phyloP scores from a whole-genome alignment of 257 asterid genomes.

The Cordia subcordata region DNA sequence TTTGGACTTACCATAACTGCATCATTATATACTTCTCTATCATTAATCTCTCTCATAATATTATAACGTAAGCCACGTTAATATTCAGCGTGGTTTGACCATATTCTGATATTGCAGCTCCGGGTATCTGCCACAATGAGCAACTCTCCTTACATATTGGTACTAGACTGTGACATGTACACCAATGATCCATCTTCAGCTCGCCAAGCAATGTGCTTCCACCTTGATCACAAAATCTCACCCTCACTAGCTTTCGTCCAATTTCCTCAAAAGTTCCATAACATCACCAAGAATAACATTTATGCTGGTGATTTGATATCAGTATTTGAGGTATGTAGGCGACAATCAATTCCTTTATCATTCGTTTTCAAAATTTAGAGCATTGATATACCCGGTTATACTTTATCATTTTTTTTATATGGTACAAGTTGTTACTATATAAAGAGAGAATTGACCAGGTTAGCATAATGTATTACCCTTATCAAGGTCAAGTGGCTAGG shows the following conservation, averaged over 20 bases:
- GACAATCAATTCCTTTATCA: neutral
- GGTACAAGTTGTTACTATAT: too few relatives aligned
- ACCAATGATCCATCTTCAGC: constrained; percentile 44
- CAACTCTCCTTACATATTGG: constrained; percentile 63
- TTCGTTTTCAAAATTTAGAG: too few relatives aligned
- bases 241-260: constrained; percentile 52
- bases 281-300: constrained; percentile 44
- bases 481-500: constrained; percentile 46
- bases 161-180: constrained; percentile 51
- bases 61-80: too few relatives aligned
- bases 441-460: too few relatives aligned
- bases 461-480: neutral
- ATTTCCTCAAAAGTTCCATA: constrained; percentile 61
- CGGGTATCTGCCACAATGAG: constrained; percentile 59
- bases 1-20: neutral
- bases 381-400: neutral
- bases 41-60: too few relatives aligned
- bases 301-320: constrained; percentile 33
- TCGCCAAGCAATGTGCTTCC: constrained; percentile 52
- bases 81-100: too few relatives aligned
- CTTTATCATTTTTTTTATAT: too few relatives aligned
- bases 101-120: constrained; percentile 35
- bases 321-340: constrained; percentile 22
- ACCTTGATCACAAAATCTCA: constrained; percentile 29
- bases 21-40: too few relatives aligned